A percentile compares a stretch with the other conserved stretches of the same genome.
These are phyloP conservation scores for Scheffersomyces stambukii DNA, from an alignment of 1,139 yeast genomes.

Conservation along the genomic window DNA sequence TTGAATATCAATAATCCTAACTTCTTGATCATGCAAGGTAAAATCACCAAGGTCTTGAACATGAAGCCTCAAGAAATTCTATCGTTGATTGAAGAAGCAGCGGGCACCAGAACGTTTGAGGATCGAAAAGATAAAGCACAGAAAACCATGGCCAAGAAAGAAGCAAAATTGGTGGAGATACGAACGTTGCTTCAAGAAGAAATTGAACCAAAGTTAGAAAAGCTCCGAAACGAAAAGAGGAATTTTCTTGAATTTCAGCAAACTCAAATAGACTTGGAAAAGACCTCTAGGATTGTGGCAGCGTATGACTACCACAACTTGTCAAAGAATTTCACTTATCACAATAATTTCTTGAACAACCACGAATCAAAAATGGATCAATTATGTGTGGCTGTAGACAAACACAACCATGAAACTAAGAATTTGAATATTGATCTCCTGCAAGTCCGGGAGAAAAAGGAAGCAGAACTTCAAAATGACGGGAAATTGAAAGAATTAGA, in stretches of 20 bases:
- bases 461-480: constrained; percentile 59
- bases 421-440: constrained; percentile 61
- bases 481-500: constrained; percentile 63
- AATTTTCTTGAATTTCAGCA: constrained; percentile 83
- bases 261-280: constrained; percentile 76
- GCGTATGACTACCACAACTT: constrained; percentile 66
- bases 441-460: constrained; percentile 50
- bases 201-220: constrained; percentile 88
- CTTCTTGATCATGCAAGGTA: constrained; percentile 97
- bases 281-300: constrained; percentile 64
- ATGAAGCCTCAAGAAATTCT: constrained; percentile 92
- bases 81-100: constrained; percentile 94
- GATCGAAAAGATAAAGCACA: constrained; percentile 90
- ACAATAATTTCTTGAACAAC: constrained; percentile 33
- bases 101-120: constrained; percentile 95
- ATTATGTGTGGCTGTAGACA: constrained; percentile 36
- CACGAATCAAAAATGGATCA: constrained; percentile 32
- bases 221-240: constrained; percentile 76
- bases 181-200: constrained; percentile 72
- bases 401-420: constrained; percentile 50
- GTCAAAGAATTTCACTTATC: constrained; percentile 37
- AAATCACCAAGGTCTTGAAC: constrained; percentile 92
- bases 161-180: constrained; percentile 76
- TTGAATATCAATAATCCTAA: constrained; percentile 95
- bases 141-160: constrained; percentile 88